Conservation (phyloP, 2,329 filamentous ascomycete species). For the Neurospora crassa region DNA sequence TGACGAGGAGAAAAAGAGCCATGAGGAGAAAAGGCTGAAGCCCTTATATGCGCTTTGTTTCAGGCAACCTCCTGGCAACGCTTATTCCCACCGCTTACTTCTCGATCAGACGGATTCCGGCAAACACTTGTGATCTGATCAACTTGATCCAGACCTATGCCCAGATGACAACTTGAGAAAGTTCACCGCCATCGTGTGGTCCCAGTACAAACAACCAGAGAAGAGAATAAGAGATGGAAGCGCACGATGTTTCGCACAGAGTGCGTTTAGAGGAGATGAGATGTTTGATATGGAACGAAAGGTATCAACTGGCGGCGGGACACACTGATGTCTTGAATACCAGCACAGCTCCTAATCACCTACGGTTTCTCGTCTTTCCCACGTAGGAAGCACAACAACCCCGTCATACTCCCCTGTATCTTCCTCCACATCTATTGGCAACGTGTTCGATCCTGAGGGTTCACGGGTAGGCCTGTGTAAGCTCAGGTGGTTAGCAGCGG, state of each 20-base stretch:
- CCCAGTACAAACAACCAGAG: not conserved
- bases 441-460: not conserved
- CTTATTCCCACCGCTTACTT: not conserved
- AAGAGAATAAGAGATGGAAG: not conserved
- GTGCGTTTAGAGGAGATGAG: not conserved
- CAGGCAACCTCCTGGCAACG: not conserved
- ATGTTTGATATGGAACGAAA: not conserved
- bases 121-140: not conserved
- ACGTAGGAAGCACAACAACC: too few species aligned
- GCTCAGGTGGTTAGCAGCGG: not conserved
- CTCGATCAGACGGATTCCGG: not conserved
- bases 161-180: not conserved
- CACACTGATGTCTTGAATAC: not conserved
- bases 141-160: not conserved
- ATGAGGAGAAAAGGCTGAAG: not conserved
- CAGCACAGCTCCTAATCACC: too few species aligned
- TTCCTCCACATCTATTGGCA: too few species aligned
- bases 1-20: not conserved
- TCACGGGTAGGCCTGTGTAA: not conserved
- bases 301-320: not conserved
- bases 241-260: not conserved
- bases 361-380: too few species aligned
- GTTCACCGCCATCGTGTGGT: too few species aligned
- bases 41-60: not conserved
- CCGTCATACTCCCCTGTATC: too few species aligned